phyloP scores from a whole-genome alignment of 257 asterid species.

The Craterostigma plantagineum region DNA sequence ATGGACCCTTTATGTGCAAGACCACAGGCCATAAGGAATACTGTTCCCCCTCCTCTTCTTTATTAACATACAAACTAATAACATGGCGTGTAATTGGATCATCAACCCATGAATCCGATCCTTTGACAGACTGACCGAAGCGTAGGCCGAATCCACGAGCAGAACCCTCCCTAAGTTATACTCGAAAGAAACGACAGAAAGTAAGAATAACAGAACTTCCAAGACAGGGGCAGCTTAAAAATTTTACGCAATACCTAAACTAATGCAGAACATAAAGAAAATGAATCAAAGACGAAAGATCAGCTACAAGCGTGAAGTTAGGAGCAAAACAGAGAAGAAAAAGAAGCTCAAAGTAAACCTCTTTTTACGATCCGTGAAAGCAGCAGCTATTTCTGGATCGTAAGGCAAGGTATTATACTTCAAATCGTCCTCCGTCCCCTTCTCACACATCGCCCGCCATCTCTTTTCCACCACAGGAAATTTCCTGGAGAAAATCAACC shows the following conservation, averaged over 20 bases:
- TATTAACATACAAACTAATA: conserved; percentile 35
- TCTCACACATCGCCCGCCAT: conserved; percentile 60
- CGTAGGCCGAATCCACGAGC: conserved; percentile 78
- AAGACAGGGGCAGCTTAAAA: conserved; percentile 9
- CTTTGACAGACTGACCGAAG: conserved; percentile 53
- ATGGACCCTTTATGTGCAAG: conserved; percentile 59
- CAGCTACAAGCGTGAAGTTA: background rate
- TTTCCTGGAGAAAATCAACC: conserved; percentile 33
- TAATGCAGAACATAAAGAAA: background rate
- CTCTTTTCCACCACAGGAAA: conserved; percentile 91
- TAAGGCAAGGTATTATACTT: conserved; percentile 20
- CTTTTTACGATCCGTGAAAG: conserved; percentile 57
- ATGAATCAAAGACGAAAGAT: background rate
- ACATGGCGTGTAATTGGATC: conserved; percentile 86
- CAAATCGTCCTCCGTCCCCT: conserved; percentile 20
- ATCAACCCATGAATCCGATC: conserved; percentile 95
- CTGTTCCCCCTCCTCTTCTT: conserved; percentile 39
- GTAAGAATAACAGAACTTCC: conserved; percentile 1
- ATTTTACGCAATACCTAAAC: background rate
- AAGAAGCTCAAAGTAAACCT: conserved; percentile 23
- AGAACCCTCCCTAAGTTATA: conserved; percentile 66
- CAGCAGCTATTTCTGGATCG: conserved; percentile 58
- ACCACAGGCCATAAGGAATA: conserved; percentile 65
- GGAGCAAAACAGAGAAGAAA: conserved; percentile 3
- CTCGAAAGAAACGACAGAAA: background rate